Evolutionary conservation across 2,329 filamentous ascomycete genomes (phyloP), one percentile per base, ranked within the genome.

Genomic region (Teratosphaeriaceae sp.): DNA sequence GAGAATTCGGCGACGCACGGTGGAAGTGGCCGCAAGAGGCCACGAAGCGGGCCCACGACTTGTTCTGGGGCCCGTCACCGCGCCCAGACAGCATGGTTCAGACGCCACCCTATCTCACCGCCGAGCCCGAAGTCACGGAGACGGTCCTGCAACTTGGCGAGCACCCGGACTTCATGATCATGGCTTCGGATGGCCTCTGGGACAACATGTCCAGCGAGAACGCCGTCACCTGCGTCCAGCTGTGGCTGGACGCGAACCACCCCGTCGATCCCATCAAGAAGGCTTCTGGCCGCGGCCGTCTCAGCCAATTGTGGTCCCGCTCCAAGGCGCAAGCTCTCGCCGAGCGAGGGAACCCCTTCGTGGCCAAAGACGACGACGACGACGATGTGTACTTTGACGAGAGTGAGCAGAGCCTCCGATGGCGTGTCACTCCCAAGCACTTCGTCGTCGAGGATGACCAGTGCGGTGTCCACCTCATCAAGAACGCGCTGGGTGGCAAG

Each of bases 121-220:
- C 81, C 1, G 73, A 80, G 54, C 82, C 82, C 0, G 79, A 79
- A 23, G 67, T 86, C 20, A 80, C 73, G 2, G 78, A 75, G 3
- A 76, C 71, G 0, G 62, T 65, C 23, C 64, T 85, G 5, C 62
- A 73, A 4, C 61, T 66, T 0, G 63, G 64, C 2, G 56, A 57
- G 1, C 64, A 66, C 18, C 63, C 66, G 2, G 72, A 75, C 38
- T 85, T 85, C 53, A 59, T 84, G 40, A 80, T 86, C 47, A 67
- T 85, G 50, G 82, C 80, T 0, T 77, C 73, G 0, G 82, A 86
- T 51, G 82, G 82, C 0, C 57, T 85, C 1, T 87, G 82, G 62
- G 60, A 64, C 36, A 45, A 52, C 12, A 54, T 64, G 40, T 55
- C 47, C 7, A 58, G 52, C 11, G 52, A 63, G 26, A 54, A 62